Base-by-base conservation (phyloP, 2,329 filamentous ascomycete species). In the Claviceps spartinae region DNA sequence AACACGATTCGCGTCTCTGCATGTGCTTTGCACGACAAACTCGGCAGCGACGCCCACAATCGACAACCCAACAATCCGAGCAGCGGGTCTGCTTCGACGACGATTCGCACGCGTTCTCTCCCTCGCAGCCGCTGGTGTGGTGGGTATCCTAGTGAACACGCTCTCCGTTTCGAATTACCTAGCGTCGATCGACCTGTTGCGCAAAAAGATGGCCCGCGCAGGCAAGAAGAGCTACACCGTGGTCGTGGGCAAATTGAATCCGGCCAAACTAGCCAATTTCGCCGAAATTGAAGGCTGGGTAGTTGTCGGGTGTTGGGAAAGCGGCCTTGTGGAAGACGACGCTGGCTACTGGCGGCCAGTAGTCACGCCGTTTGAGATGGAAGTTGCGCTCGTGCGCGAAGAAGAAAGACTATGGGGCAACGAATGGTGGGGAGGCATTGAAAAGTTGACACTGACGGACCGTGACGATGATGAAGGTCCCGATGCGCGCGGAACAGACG, bases 231-330 rank as follows among this genome's bases (percentile, higher is more conserved):
- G 81, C 65, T 98, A 98, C 66, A 88, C 91, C 1, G 88, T 98
- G 47, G 93, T 98, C 2, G 93, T 98, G 0, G 93, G 93, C 54
- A 97, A 97, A 66, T 75, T 98, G 26, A 98, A 97, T 63, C 84
- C 90, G 0, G 91, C 90, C 40, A 98, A 98, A 67, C 76, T 98
- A 22, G 93, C 93, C 48, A 98, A 98, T 67, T 98, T 98, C 69
- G 81, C 85, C 53, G 93, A 98, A 67, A 81, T 98, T 5, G 91
- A 89, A 44, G 91, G 89, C 16, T 98, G 93, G 93, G 89, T 97
- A 0, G 89, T 97, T 0, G 87, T 98, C 9, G 91, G 93, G 2
- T 98, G 93, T 68, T 98, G 93, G 93, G 93, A 98, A 70, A 95
- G 90, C 65, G 88, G 86, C 54, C 71, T 97, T 49, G 80, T 98